Evolutionary conservation across 129 eudicot genomes (phyloP), one percentile per base, ranked within the genome.

Genomic region (Silybum marianum): DNA sequence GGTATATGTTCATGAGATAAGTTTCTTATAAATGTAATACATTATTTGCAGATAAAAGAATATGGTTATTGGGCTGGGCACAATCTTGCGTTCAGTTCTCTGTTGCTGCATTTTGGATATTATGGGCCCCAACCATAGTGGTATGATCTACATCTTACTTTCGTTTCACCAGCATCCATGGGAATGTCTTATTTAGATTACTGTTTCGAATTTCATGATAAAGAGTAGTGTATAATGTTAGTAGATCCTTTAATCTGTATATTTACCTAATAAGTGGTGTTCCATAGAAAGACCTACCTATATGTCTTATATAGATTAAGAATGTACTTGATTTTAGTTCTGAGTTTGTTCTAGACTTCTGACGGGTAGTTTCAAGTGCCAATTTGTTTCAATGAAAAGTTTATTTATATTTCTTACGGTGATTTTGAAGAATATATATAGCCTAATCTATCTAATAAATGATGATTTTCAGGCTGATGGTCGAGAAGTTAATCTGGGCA

Each of bases 91-190:
- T 88, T 19, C 93, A 95, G 22, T 91, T 95, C 86, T 86, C 98
- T 12, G 70, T 88, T 86, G 93, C 87, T 38, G 87, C 85, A 23
- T 89, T 95, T 82, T 95, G 98, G 97, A 95, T 95, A 77, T 82
- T 93, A 69, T 95, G 99, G 99, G 97, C 98, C 75, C 99, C 98
- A 44, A 88, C 92, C 10, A 81, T 91, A 82, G 99, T 93, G 95
- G 99, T 95, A 91, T 30, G 76, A 16, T 84, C 54, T 9, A 63
- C 63, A 82, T 72, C 78, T 65, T 63, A 58, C 42, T 72, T 66
- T n/a, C 24, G 4, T 77, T 23, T 70, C 70, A 21, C 68, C 72
- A 36, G 12, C 46, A 42, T 12, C 6, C 40, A 71, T 14, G 44
- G 44, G 3, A n/a, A 38, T 77, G 65, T 5, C 23, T 51, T 51